Percentiles rank a stretch among this genome's conserved stretches.
phyloP scores from a whole-genome alignment of 1,139 yeast genomes.

The Eremothecium gossypii region DNA sequence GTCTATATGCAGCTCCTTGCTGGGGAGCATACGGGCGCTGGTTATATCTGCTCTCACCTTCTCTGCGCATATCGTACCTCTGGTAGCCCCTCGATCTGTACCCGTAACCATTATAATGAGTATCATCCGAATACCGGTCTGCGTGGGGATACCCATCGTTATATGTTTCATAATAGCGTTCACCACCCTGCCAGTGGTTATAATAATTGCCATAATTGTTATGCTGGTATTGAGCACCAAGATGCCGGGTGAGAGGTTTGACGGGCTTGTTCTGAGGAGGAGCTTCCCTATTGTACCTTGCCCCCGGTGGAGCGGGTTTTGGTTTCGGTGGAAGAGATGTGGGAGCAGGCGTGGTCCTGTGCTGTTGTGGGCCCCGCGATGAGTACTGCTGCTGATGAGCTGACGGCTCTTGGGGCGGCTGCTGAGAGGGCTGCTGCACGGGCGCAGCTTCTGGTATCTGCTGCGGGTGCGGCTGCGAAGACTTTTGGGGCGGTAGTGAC shows the following conservation, averaged over 20 bases:
- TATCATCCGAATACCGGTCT: constrained; percentile 2
- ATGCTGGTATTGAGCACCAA: neutral
- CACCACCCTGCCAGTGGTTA: neutral
- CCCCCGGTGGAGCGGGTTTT: neutral
- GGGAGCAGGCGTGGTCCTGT: neutral
- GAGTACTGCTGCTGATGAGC: neutral
- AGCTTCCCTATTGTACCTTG: constrained; percentile 2
- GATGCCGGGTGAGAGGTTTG: neutral
- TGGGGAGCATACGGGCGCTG: neutral
- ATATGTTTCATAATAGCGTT: constrained; percentile 1
- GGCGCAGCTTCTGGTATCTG: neutral
- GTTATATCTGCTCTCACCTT: neutral
- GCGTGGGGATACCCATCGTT: neutral
- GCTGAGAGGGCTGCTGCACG: neutral
- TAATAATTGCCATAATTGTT: constrained; percentile 1
- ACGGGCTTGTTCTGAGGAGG: neutral
- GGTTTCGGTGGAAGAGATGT: constrained; percentile 2
- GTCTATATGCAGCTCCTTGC: neutral
- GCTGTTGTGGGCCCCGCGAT: neutral
- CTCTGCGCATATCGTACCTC: neutral
- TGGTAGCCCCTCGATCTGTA: constrained; percentile 2
- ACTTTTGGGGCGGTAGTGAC: neutral
- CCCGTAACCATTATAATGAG: constrained; percentile 3
- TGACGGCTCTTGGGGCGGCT: neutral
- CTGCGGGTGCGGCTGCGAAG: neutral